Conservation (phyloP, 2,329 filamentous ascomycete genomes). For the Eurotiales sp. region DNA sequence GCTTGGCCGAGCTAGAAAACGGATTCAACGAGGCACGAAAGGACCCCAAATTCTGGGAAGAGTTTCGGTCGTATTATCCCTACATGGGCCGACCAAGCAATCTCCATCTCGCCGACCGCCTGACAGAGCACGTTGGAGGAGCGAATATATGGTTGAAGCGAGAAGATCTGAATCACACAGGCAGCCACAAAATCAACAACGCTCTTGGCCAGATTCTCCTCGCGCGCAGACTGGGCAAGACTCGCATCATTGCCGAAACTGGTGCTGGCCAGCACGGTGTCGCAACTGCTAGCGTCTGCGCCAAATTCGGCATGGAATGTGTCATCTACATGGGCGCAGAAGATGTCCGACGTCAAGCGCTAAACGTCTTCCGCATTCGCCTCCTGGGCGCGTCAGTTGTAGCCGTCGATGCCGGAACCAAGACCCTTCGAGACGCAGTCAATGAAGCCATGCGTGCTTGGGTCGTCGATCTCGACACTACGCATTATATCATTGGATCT, state of each 20-base stretch:
- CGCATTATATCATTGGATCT: slow-evolving; percentile 97
- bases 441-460: slow-evolving; percentile 93
- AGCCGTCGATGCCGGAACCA: slow-evolving; percentile 84
- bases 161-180: slow-evolving; percentile 96
- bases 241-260: slow-evolving; percentile 94
- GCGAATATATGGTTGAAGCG: slow-evolving; percentile 98
- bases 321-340: slow-evolving; percentile 98
- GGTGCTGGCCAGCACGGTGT: slow-evolving; percentile 97
- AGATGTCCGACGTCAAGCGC: slow-evolving; percentile 89
- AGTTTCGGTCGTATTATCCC: slow-evolving; percentile 91
- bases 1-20: slow-evolving; percentile 80
- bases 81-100: slow-evolving; percentile 96
- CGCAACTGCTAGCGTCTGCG: slow-evolving; percentile 93
- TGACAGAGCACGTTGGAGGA: slow-evolving; percentile 85
- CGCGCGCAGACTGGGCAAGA: slow-evolving; percentile 84
- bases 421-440: slow-evolving; percentile 79
- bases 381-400: slow-evolving; percentile 89
- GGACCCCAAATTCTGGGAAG: slow-evolving; percentile 92
- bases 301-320: slow-evolving; percentile 97
- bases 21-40: slow-evolving; percentile 86
- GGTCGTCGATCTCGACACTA: slow-evolving; percentile 88
- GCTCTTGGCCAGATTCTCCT: slow-evolving; percentile 89
- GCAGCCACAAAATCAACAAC: slow-evolving; percentile 99
- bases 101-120: slow-evolving; percentile 79
- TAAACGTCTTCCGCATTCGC: slow-evolving; percentile 99